A percentile compares a stretch with the other conserved stretches of the same genome.
These are phyloP conservation scores for Nadsonia starkeyi-henricii DNA, from an alignment of 1,139 yeast genomes.

Conservation along the genomic window DNA sequence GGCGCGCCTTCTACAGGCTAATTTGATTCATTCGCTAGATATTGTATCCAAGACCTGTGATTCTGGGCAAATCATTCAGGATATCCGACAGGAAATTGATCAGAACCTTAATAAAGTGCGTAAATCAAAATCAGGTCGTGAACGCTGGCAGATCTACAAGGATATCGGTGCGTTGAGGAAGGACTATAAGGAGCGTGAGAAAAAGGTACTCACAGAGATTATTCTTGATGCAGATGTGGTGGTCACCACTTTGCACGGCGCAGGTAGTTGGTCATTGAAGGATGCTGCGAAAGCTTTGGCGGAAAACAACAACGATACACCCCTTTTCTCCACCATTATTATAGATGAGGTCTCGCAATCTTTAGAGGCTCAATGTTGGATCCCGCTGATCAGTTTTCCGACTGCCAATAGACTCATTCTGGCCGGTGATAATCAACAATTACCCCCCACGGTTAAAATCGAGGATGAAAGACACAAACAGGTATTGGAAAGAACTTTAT, in stretches of 20 bases:
- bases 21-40: slow-evolving; percentile 64
- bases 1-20: slow-evolving; percentile 56
- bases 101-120: slow-evolving; percentile 42
- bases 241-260: slow-evolving; percentile 75
- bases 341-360: slow-evolving; percentile 95
- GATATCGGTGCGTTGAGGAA: slow-evolving; percentile 56
- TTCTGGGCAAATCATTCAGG: slow-evolving; percentile 48
- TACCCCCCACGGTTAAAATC: slow-evolving; percentile 37
- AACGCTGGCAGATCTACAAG: slow-evolving; percentile 51
- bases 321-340: slow-evolving; percentile 61
- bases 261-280: slow-evolving; percentile 57
- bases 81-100: slow-evolving; percentile 58
- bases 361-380: slow-evolving; percentile 94
- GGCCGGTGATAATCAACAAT: slow-evolving; percentile 61
- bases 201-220: slow-evolving; percentile 45
- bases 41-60: slow-evolving; percentile 51
- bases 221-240: slow-evolving; percentile 54
- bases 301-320: slow-evolving; percentile 13
- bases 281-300: slow-evolving; percentile 27
- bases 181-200: slow-evolving; percentile 57
- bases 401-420: slow-evolving; percentile 45
- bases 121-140: slow-evolving; percentile 51
- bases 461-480: slow-evolving; percentile 24
- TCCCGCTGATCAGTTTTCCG: slow-evolving; percentile 62
- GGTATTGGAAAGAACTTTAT: slow-evolving; percentile 49